Conservation (phyloP, 1,284 basidiomycete species). For the Singerocomus rubriflavus region DNA sequence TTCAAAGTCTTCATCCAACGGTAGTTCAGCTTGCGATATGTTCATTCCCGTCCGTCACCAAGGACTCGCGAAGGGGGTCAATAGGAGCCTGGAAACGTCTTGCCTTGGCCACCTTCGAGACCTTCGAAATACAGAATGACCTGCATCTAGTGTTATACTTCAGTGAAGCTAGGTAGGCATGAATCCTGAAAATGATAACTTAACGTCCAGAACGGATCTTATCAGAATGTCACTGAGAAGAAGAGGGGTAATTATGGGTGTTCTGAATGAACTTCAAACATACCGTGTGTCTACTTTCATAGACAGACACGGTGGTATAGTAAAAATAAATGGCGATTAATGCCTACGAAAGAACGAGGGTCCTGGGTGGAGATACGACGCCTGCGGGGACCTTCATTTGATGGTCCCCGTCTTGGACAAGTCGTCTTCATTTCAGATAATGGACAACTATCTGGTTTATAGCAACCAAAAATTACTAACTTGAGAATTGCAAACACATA, state of each 20-base stretch:
- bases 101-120: conserved; percentile 7
- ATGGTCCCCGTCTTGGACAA: background rate
- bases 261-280: conserved; percentile 2
- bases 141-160: background rate
- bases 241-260: background rate
- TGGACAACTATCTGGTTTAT: conserved; percentile 7
- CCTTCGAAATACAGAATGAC: background rate
- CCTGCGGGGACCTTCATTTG: background rate
- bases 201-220: background rate
- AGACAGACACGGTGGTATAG: background rate
- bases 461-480: background rate
- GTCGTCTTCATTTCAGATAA: background rate
- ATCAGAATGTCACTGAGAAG: background rate
- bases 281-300: background rate
- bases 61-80: conserved; percentile 23
- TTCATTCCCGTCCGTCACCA: conserved; percentile 55
- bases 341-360: background rate
- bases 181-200: background rate
- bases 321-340: conserved; percentile 2
- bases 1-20: background rate
- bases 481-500: background rate
- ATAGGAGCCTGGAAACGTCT: background rate
- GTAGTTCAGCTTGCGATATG: conserved; percentile 47
- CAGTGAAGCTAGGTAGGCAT: background rate
- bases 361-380: background rate